Evolutionary conservation across 2,329 filamentous ascomycete species (phyloP).

Genomic region (Microdochium nivale): DNA sequence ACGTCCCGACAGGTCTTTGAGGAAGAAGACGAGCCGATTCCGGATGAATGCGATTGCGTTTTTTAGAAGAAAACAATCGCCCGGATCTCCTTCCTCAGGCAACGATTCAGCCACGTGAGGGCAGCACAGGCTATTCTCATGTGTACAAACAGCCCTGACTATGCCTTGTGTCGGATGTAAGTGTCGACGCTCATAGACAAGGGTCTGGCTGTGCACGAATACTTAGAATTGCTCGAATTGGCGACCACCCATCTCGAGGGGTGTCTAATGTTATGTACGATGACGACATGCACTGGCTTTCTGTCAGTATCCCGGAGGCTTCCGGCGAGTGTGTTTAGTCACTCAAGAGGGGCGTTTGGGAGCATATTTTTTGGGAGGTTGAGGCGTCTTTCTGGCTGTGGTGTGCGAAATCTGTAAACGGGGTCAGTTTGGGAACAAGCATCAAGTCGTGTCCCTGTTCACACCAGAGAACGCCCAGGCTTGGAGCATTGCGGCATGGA

Average conservation of each 20-base stretch:
- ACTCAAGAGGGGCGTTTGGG: neutral
- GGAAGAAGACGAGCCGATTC: conserved; percentile 56
- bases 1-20: conserved; percentile 41
- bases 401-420: neutral
- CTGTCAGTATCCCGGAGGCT: neutral
- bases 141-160: too few relatives aligned
- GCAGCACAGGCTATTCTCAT: too few relatives aligned
- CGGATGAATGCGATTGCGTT: conserved; percentile 52
- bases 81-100: conserved; percentile 22
- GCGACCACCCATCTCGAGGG: too few relatives aligned
- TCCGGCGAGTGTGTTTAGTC: neutral
- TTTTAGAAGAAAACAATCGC: conserved; percentile 43
- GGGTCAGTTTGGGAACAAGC: neutral
- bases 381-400: neutral
- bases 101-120: conserved; percentile 4
- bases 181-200: too few relatives aligned
- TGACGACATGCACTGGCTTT: neutral
- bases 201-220: neutral
- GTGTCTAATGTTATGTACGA: neutral
- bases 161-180: too few relatives aligned
- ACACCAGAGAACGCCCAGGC: too few relatives aligned
- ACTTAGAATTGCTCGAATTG: too few relatives aligned
- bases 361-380: neutral
- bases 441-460: too few relatives aligned
- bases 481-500: too few relatives aligned